phyloP scores from a whole-genome alignment of 139 green algal species.

The Klebsormidium nitens region DNA sequence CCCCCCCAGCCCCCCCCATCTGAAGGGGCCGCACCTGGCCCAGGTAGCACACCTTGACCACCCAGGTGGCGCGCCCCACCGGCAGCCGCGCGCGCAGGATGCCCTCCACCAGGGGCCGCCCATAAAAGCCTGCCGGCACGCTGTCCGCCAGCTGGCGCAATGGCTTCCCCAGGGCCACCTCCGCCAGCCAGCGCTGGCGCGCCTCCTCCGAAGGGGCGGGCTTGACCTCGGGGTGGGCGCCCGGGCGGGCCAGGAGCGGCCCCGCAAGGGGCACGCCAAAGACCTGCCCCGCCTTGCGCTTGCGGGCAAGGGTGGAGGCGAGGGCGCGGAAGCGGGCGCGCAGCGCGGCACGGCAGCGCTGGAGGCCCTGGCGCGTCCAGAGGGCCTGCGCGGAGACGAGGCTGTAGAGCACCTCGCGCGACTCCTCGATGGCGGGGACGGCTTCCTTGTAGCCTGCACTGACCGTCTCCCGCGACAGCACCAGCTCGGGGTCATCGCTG shows the following conservation, averaged over 20 bases:
- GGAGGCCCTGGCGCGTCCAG: neutral
- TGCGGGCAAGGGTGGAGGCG: conserved; percentile 10
- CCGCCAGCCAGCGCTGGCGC: conserved; percentile 18
- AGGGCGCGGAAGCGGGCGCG: conserved; percentile 6
- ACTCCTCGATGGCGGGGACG: conserved; percentile 22
- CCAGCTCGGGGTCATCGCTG: conserved; percentile 12
- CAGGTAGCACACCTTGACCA: conserved; percentile 26
- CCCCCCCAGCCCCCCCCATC: neutral
- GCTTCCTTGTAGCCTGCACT: conserved; percentile 27
- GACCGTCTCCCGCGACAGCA: conserved; percentile 6
- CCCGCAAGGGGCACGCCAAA: conserved; percentile 29
- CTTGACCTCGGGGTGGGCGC: conserved; percentile 23
- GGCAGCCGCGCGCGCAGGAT: conserved; percentile 22
- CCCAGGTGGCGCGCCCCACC: conserved; percentile 28
- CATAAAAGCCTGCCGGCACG: conserved; percentile 18
- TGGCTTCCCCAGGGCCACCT: conserved; percentile 19
- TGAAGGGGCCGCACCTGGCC: neutral
- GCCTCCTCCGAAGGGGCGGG: conserved; percentile 18
- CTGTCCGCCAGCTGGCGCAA: conserved; percentile 18
- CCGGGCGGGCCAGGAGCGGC: conserved; percentile 15
- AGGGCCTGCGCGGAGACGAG: neutral
- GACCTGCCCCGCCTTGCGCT: conserved; percentile 28
- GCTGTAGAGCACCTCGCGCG: neutral
- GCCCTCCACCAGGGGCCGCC: conserved; percentile 16
- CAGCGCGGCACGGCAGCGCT: neutral